A percentile compares a stretch with the other conserved stretches of the same genome.
phyloP scores from a whole-genome alignment of 257 asterid genomes.

The Forsythia suspensa region DNA sequence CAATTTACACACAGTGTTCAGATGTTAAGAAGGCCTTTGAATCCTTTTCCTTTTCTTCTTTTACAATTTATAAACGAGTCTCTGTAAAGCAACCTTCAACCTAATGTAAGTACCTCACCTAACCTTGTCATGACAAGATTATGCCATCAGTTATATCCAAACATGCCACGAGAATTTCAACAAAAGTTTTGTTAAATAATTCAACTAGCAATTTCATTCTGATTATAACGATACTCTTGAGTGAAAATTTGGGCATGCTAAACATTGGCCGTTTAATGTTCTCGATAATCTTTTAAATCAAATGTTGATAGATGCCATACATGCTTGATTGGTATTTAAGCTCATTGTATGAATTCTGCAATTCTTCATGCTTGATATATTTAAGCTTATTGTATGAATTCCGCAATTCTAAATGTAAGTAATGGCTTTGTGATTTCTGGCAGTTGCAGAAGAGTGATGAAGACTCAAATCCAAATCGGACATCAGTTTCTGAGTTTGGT shows the following conservation, averaged over 20 bases:
- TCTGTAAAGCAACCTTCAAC: neutral
- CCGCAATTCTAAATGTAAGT: neutral
- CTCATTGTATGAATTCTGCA: no score
- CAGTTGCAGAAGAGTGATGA: constrained; percentile 77
- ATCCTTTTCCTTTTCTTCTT: no score
- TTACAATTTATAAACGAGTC: no score
- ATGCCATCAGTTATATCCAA: neutral
- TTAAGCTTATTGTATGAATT: no score
- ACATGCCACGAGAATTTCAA: neutral
- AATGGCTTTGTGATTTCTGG: constrained; percentile 18
- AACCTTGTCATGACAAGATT: neutral
- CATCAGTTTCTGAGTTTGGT: constrained; percentile 85
- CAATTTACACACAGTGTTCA: neutral
- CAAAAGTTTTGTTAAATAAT: no score
- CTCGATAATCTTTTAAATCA: no score
- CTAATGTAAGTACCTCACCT: neutral
- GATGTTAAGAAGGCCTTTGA: neutral
- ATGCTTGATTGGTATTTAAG: no score
- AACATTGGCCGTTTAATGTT: neutral
- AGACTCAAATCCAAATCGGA: constrained; percentile 49
- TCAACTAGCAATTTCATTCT: no score
- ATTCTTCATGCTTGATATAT: no score
- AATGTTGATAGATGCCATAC: no score
- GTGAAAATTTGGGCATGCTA: neutral
- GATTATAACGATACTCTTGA: neutral